These are phyloP conservation scores for Lasiosphaeris hirsuta DNA, from an alignment of 495 filamentous ascomycete species.

Conservation along the genomic window DNA sequence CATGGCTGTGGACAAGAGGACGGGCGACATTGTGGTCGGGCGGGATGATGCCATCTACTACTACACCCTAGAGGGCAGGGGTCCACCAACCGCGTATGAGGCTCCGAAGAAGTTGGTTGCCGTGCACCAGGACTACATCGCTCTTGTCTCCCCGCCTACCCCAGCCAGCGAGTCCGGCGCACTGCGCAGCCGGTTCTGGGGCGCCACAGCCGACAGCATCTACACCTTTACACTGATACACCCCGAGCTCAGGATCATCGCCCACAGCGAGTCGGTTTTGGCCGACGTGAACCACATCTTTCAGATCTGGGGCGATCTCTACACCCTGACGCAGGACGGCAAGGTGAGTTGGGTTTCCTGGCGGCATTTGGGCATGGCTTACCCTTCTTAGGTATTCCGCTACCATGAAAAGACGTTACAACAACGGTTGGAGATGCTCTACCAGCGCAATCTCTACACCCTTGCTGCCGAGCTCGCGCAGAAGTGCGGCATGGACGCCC, in stretches of 20 bases:
- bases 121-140: constrained; percentile 82
- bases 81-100: constrained; percentile 85
- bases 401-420: constrained; percentile 91
- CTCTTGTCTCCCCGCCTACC: constrained; percentile 73
- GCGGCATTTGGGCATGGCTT: background rate
- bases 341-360: constrained; percentile 54
- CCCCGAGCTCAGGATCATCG: constrained; percentile 84
- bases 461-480: constrained; percentile 91
- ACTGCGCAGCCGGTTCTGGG: constrained; percentile 59
- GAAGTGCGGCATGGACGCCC: constrained; percentile 70
- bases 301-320: constrained; percentile 87
- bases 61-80: constrained; percentile 81
- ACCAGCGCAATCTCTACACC: constrained; percentile 88
- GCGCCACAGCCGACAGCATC: constrained; percentile 65
- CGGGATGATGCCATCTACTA: constrained; percentile 94
- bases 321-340: constrained; percentile 81
- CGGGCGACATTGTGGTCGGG: constrained; percentile 81
- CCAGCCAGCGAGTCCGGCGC: constrained; percentile 49
- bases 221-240: constrained; percentile 86
- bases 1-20: constrained; percentile 79
- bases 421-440: constrained; percentile 89
- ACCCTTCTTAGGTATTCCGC: constrained; percentile 60
- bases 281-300: constrained; percentile 78
- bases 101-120: constrained; percentile 79
- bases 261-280: constrained; percentile 78